These are phyloP conservation scores for Salvia sclarea DNA, from an alignment of 305 asterid species.

Conservation along the genomic window DNA sequence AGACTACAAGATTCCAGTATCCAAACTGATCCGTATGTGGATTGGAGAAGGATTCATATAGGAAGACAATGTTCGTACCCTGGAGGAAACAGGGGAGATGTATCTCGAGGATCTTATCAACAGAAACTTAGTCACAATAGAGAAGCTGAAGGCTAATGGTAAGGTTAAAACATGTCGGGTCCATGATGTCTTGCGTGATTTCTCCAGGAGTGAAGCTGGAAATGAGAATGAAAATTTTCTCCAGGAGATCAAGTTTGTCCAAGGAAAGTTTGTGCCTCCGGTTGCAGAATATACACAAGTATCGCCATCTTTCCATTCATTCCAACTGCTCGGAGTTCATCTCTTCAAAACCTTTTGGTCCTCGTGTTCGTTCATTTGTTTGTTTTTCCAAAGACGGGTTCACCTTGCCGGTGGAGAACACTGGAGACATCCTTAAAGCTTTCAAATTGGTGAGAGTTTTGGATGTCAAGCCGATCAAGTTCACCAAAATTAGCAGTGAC, in stretches of 20 bases:
- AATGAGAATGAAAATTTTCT: background rate
- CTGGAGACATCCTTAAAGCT: background rate
- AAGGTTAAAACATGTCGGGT: constrained; percentile 6
- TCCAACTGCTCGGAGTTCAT: constrained; percentile 27
- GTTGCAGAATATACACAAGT: background rate
- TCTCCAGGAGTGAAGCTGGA: background rate
- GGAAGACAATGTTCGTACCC: background rate
- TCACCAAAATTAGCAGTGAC: background rate
- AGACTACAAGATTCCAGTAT: constrained; percentile 15
- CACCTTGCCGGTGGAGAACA: background rate
- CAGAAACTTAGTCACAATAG: too few relatives aligned
- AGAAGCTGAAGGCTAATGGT: background rate
- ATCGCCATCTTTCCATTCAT: constrained; percentile 39
- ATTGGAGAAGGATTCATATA: too few relatives aligned
- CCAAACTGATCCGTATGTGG: constrained; percentile 33
- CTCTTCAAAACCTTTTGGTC: background rate
- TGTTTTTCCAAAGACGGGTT: too few relatives aligned
- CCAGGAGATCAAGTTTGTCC: constrained; percentile 22
- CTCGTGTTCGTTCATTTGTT: constrained; percentile 6
- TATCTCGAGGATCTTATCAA: constrained; percentile 29
- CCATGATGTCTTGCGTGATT: constrained; percentile 1
- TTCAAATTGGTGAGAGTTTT: constrained; percentile 18
- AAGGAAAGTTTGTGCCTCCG: background rate
- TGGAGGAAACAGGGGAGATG: constrained; percentile 18
- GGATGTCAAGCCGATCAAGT: constrained; percentile 9